Evolutionary conservation across 2,329 filamentous ascomycete genomes (phyloP).

Genomic region (Fusarium sp.): DNA sequence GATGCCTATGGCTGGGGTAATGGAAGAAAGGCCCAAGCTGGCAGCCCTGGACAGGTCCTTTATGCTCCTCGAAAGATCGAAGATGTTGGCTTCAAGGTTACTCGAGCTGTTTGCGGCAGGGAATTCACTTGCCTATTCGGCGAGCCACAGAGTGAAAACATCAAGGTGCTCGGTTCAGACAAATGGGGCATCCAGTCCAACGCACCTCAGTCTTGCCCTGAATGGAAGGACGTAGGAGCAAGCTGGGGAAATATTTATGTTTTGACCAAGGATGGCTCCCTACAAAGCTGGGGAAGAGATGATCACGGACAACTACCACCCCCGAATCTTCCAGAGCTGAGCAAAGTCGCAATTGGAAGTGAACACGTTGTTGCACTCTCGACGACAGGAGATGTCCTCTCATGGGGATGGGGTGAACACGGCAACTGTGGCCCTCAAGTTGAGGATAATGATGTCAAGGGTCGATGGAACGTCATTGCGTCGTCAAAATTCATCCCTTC

Average conservation of each 20-base stretch:
- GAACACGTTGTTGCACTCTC: slow-evolving; percentile 87
- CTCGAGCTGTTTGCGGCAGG: slow-evolving; percentile 79
- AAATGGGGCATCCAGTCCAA: slow-evolving; percentile 75
- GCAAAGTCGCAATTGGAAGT: slow-evolving; percentile 82
- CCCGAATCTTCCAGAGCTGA: slow-evolving; percentile 66
- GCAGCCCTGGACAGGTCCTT: slow-evolving; percentile 65
- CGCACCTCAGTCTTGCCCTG: slow-evolving; percentile 64
- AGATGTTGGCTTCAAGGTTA: slow-evolving; percentile 70
- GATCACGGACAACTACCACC: slow-evolving; percentile 87
- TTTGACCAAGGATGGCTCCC: slow-evolving; percentile 67
- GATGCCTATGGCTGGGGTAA: slow-evolving; percentile 90
- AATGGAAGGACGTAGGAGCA: slow-evolving; percentile 77
- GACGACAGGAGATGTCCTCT: slow-evolving; percentile 72
- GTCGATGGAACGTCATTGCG: slow-evolving; percentile 74
- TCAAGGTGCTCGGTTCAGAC: slow-evolving; percentile 78
- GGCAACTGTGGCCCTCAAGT: slow-evolving; percentile 88
- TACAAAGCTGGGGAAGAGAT: slow-evolving; percentile 84
- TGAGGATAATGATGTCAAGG: slow-evolving; percentile 74
- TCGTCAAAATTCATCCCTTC: slow-evolving; percentile 66
- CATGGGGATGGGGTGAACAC: slow-evolving; percentile 98
- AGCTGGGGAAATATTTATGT: slow-evolving; percentile 88
- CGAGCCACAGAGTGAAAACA: slow-evolving; percentile 64
- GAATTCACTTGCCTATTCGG: slow-evolving; percentile 85
- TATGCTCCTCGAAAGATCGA: slow-evolving; percentile 72
- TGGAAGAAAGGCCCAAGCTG: slow-evolving; percentile 86